Evolutionary conservation across 129 eudicot genomes (phyloP).

Genomic region (Logfia minima): DNA sequence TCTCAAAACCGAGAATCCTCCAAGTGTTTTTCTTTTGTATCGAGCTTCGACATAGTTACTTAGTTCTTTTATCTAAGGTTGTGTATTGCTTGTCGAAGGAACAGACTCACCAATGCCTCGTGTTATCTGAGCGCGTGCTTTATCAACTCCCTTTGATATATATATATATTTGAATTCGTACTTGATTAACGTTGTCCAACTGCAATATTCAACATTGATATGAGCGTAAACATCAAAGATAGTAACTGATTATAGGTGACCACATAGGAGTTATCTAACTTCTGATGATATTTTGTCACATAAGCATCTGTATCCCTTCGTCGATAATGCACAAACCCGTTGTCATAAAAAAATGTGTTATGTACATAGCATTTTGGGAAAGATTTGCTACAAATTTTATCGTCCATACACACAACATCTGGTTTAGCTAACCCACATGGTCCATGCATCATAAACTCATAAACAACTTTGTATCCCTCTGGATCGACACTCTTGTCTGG

Average conservation of each 20-base stretch:
- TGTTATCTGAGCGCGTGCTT: not conserved
- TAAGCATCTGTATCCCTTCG: not conserved
- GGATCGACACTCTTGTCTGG: not conserved
- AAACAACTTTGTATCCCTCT: no score
- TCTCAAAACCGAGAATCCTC: not conserved
- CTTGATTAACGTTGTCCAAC: not conserved
- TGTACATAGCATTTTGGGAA: not conserved
- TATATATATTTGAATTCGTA: not conserved
- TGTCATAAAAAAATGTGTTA: not conserved
- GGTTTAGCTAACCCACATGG: not conserved
- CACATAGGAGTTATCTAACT: not conserved
- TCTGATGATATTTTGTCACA: not conserved
- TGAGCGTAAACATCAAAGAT: not conserved
- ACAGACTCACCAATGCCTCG: not conserved
- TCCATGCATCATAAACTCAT: no score
- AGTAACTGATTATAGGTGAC: not conserved
- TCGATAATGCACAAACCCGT: not conserved
- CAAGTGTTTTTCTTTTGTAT: no score
- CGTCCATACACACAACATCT: not conserved
- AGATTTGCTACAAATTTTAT: no score
- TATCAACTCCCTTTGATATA: not conserved
- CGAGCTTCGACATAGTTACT: not conserved
- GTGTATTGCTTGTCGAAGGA: not conserved
- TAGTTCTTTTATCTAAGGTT: not conserved
- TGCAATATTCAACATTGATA: not conserved